A percentile compares a stretch with the other conserved stretches of the same genome.
These are phyloP conservation scores for Penicillium janthinellum DNA, from an alignment of 2,329 filamentous ascomycete genomes.

Conservation along the genomic window DNA sequence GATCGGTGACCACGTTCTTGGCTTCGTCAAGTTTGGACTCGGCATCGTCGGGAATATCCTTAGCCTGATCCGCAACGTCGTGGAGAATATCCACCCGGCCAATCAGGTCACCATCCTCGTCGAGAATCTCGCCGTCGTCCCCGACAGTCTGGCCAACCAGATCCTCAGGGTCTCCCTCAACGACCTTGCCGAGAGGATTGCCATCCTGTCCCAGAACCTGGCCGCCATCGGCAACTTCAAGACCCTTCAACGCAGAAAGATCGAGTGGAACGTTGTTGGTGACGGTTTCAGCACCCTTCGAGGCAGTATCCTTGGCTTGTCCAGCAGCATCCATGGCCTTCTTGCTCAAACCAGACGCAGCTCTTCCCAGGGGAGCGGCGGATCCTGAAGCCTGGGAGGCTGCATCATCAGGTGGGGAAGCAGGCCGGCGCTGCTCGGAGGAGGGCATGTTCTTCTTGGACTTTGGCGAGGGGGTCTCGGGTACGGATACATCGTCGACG, in stretches of 20 bases:
- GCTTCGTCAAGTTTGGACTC: slow-evolving; percentile 15
- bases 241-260: slow-evolving; percentile 43
- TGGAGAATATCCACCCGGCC: slow-evolving; percentile 39
- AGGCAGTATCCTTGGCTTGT: slow-evolving; percentile 19
- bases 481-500: slow-evolving; percentile 20
- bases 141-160: slow-evolving; percentile 45
- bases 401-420: slow-evolving; percentile 26
- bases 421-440: slow-evolving; percentile 29
- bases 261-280: slow-evolving; percentile 27
- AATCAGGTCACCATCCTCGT: slow-evolving; percentile 39
- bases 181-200: slow-evolving; percentile 40
- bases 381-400: slow-evolving; percentile 34
- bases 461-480: slow-evolving; percentile 27
- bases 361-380: slow-evolving; percentile 19
- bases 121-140: slow-evolving; percentile 38
- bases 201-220: slow-evolving; percentile 41
- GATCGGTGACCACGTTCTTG: slow-evolving; percentile 36
- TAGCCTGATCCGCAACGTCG: slow-evolving; percentile 29
- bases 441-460: slow-evolving; percentile 22
- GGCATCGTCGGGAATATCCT: slow-evolving; percentile 21
- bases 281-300: slow-evolving; percentile 13
- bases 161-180: slow-evolving; percentile 46
- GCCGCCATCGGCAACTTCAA: slow-evolving; percentile 41
- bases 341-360: slow-evolving; percentile 17
- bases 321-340: slow-evolving; percentile 23